Conservation (phyloP, 176 grass and related monocot species). For the Typha latifolia region DNA sequence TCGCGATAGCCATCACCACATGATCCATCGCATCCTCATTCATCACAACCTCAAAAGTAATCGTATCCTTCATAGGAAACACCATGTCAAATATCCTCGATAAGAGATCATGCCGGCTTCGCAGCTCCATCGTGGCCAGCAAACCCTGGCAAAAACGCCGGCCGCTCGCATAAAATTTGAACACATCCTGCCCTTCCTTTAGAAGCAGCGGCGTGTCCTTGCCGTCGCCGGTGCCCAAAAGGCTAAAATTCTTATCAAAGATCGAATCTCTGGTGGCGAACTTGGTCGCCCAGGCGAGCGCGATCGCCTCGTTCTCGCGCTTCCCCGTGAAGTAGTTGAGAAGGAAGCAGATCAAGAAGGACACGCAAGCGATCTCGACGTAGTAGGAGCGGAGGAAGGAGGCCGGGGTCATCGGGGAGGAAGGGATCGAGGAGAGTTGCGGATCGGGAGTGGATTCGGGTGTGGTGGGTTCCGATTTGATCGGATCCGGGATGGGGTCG, state of each 20-base stretch:
- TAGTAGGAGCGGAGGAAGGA: slow-evolving; percentile 53
- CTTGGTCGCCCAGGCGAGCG: slow-evolving; percentile 87
- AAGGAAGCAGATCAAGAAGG: slow-evolving; percentile 91
- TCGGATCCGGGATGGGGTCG: slow-evolving; percentile 8
- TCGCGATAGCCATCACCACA: slow-evolving; percentile 57
- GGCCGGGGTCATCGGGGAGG: not conserved
- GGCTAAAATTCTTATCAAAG: slow-evolving; percentile 98
- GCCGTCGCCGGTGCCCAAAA: slow-evolving; percentile 76
- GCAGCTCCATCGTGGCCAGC: slow-evolving; percentile 95
- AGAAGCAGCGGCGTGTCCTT: slow-evolving; percentile 86
- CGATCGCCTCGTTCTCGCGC: slow-evolving; percentile 77
- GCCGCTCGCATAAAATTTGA: slow-evolving; percentile 99
- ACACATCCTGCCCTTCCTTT: slow-evolving; percentile 95
- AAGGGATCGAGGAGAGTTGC: slow-evolving; percentile 2
- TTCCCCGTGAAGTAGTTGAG: slow-evolving; percentile 95
- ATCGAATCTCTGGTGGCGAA: slow-evolving; percentile 83
- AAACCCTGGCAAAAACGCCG: slow-evolving; percentile 85
- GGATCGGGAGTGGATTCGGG: slow-evolving; percentile 16
- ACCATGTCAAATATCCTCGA: slow-evolving; percentile 55
- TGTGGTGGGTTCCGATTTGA: not conserved
- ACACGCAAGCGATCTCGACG: slow-evolving; percentile 71
- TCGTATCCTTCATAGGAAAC: slow-evolving; percentile 60
- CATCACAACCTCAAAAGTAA: slow-evolving; percentile 90
- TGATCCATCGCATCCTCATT: slow-evolving; percentile 95
- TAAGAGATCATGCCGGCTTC: slow-evolving; percentile 71